phyloP scores from a whole-genome alignment of 306 rosid species.

The Glycine tomentella region DNA sequence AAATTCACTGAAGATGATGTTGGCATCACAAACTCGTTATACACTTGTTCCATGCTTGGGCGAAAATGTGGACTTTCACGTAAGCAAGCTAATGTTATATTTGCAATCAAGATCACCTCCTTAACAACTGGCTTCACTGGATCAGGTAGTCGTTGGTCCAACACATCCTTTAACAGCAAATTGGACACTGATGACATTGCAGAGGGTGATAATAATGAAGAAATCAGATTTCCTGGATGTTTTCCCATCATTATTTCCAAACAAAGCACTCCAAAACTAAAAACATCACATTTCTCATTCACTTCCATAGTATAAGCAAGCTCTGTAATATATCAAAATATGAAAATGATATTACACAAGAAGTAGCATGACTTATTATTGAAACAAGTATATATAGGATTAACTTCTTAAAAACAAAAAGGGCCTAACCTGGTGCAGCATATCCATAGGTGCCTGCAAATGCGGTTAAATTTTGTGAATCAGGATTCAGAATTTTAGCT shows the following conservation, averaged over 20 bases:
- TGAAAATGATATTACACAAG: not conserved
- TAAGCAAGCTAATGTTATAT: too few species aligned
- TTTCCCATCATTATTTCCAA: slow-evolving; percentile 31
- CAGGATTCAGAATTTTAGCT: slow-evolving; percentile 24
- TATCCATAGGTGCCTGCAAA: slow-evolving; percentile 31
- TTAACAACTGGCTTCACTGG: too few species aligned
- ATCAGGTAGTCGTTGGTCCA: too few species aligned
- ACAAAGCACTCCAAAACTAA: slow-evolving; percentile 25
- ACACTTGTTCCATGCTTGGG: too few species aligned
- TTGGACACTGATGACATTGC: too few species aligned
- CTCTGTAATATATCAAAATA: not conserved
- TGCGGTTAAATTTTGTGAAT: not conserved
- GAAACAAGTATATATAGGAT: not conserved
- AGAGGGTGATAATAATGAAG: too few species aligned
- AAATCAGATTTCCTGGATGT: slow-evolving; percentile 17
- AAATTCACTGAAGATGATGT: too few species aligned
- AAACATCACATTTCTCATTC: slow-evolving; percentile 29
- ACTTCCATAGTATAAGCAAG: slow-evolving; percentile 19
- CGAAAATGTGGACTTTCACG: too few species aligned
- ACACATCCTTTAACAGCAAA: too few species aligned
- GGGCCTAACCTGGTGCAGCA: slow-evolving; percentile 29
- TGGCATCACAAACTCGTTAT: too few species aligned
- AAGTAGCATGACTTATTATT: not conserved
- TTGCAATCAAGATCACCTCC: too few species aligned
- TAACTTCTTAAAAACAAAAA: not conserved